Conservation (phyloP, 148 eudicot species). For the Rheum nobile region DNA sequence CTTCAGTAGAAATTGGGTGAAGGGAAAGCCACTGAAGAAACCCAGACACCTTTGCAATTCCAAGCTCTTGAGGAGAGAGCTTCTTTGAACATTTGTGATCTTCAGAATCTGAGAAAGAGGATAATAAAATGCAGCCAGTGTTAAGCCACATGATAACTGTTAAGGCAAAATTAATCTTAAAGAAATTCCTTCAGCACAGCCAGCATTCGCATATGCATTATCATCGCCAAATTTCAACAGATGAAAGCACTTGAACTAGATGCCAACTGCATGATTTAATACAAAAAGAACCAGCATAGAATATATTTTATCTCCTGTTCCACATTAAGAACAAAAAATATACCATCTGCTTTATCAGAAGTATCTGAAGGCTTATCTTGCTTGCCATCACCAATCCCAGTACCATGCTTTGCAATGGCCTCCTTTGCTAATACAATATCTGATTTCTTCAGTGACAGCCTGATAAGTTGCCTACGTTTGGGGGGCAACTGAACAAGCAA, state of each 20-base stretch:
- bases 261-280: background rate
- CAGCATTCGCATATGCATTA: background rate
- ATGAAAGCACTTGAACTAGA: background rate
- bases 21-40: slow-evolving; percentile 85
- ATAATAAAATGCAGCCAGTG: background rate
- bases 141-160: background rate
- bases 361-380: slow-evolving; percentile 23
- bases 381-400: slow-evolving; percentile 14
- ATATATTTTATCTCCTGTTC: background rate
- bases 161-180: background rate
- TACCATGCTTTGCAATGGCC: slow-evolving; percentile 20
- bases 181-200: background rate
- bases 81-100: slow-evolving; percentile 23
- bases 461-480: slow-evolving; percentile 79
- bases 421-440: slow-evolving; percentile 52
- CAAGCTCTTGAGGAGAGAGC: slow-evolving; percentile 67
- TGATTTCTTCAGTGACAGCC: slow-evolving; percentile 49
- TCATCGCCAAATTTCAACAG: background rate
- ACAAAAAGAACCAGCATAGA: background rate
- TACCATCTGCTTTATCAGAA: slow-evolving; percentile 40
- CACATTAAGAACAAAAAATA: slow-evolving; percentile 8
- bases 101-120: slow-evolving; percentile 30
- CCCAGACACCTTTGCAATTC: slow-evolving; percentile 78
- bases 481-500: slow-evolving; percentile 84
- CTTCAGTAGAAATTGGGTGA: slow-evolving; percentile 64